Evolutionary conservation across 257 asterid species (phyloP), one percentile per base, ranked within the genome.

Genomic region (Striga asiatica): DNA sequence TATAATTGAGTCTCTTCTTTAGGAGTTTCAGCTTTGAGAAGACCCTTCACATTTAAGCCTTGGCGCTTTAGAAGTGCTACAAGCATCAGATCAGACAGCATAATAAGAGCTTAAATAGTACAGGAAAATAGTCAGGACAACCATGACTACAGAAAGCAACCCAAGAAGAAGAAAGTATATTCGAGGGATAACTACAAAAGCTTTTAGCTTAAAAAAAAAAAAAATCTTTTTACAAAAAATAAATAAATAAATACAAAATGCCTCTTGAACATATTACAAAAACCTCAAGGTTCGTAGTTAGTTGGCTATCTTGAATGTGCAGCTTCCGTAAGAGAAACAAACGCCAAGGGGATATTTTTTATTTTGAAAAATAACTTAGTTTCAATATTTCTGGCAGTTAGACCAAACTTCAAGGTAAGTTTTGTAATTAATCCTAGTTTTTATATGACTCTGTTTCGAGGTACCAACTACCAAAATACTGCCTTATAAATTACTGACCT

Each of bases 51-150:
- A 8, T 88, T 83, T 63, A 93, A 69, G 72, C 99, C 99, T 75
- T 83, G 96, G 50, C 99, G 91, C 81, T 88, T 88, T 46, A 93
- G 77, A 77, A 93, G 89, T 24, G 97, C 99, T 92, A 61, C 38
- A 75, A 19, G 18, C 42, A 71, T 62, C 65, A 66, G 55, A 50
- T 42, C 5, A 14, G 53, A 66, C 63, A 56, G 29, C 62, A 65
- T 22, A 0, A 28, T 58, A 61, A 66, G 66, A 69, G 53, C 42
- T 61, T 28, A 22, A 17, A 18, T 19, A 43, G 8, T 18, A 17
- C 17, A 18, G 13, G n/a, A n/a, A n/a, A n/a, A n/a, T n/a, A n/a
- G n/a, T n/a, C n/a, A n/a, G n/a, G n/a, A n/a, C n/a, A n/a, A n/a
- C n/a, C n/a, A n/a, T n/a, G n/a, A n/a, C n/a, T n/a, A n/a, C n/a